Conservation (phyloP, 2,329 filamentous ascomycete species). For the Didymella exigua region DNA sequence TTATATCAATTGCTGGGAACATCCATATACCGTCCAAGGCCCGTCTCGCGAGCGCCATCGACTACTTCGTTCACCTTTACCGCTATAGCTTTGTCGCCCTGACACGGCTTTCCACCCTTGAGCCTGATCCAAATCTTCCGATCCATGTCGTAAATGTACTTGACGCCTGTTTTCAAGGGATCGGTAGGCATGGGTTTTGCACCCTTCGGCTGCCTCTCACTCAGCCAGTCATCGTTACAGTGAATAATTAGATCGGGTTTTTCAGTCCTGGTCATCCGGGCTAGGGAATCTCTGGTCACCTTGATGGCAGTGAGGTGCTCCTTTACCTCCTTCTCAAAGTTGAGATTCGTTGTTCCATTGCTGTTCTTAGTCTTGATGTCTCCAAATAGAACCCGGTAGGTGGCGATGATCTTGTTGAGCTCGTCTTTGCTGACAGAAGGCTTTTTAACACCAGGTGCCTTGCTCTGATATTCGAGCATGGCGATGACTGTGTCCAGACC, state of each 20-base stretch:
- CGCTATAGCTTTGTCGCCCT: slow-evolving; percentile 12
- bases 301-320: slow-evolving; percentile 14
- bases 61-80: slow-evolving; percentile 6
- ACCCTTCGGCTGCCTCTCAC: slow-evolving; percentile 3
- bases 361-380: slow-evolving; percentile 9
- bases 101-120: slow-evolving; percentile 16
- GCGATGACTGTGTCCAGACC: slow-evolving; percentile 8
- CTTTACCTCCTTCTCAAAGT: slow-evolving; percentile 5
- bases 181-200: slow-evolving; percentile 6
- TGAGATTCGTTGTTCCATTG: slow-evolving; percentile 7
- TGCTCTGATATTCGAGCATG: slow-evolving; percentile 9
- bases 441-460: slow-evolving; percentile 9
- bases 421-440: slow-evolving; percentile 4
- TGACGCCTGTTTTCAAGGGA: background rate
- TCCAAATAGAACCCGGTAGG: slow-evolving; percentile 16
- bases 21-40: background rate
- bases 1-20: background rate
- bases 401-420: slow-evolving; percentile 12
- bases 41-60: slow-evolving; percentile 4
- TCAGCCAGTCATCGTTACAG: slow-evolving; percentile 20
- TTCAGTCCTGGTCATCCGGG: slow-evolving; percentile 10
- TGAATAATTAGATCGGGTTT: slow-evolving; percentile 16
- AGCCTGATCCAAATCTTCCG: slow-evolving; percentile 5
- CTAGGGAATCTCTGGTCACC: slow-evolving; percentile 9
- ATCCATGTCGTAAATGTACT: slow-evolving; percentile 16